These are phyloP conservation scores for Penicillium hordei DNA, from an alignment of 2,329 filamentous ascomycete species.

Conservation along the genomic window DNA sequence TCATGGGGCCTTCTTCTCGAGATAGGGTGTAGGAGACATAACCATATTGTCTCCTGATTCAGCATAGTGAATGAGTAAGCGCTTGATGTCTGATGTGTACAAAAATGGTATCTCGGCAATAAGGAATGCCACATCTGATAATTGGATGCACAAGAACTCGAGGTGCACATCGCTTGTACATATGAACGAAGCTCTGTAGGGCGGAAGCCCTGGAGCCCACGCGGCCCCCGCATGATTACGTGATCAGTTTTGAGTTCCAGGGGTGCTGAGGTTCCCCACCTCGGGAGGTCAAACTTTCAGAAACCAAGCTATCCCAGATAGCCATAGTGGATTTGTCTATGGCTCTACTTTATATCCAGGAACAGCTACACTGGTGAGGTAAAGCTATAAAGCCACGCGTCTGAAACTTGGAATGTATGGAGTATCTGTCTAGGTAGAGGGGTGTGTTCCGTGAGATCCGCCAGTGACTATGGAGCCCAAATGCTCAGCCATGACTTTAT, in stretches of 20 bases:
- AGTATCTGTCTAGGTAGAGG: no score
- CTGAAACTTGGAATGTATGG: not conserved
- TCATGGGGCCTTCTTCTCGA: not conserved
- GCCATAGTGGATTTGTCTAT: slow-evolving; percentile 2
- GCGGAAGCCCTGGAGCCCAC: not conserved
- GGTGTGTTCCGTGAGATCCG: not conserved
- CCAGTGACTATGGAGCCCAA: no score
- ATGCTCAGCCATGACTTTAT: no score
- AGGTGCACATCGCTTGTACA: not conserved
- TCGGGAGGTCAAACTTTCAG: no score
- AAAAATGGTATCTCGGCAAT: not conserved
- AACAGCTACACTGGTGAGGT: not conserved
- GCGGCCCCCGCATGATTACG: not conserved
- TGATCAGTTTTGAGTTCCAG: not conserved
- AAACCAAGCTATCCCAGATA: not conserved
- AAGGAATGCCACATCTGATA: not conserved
- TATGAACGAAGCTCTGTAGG: not conserved
- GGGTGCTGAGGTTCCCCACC: not conserved
- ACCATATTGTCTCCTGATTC: not conserved
- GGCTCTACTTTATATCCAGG: no score
- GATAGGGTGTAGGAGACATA: not conserved
- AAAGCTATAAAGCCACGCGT: not conserved
- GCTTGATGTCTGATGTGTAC: not conserved
- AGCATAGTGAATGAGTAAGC: not conserved
- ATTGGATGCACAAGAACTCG: not conserved